Evolutionary conservation across 331 rosid species (phyloP).

Genomic region (Telfairia occidentalis): DNA sequence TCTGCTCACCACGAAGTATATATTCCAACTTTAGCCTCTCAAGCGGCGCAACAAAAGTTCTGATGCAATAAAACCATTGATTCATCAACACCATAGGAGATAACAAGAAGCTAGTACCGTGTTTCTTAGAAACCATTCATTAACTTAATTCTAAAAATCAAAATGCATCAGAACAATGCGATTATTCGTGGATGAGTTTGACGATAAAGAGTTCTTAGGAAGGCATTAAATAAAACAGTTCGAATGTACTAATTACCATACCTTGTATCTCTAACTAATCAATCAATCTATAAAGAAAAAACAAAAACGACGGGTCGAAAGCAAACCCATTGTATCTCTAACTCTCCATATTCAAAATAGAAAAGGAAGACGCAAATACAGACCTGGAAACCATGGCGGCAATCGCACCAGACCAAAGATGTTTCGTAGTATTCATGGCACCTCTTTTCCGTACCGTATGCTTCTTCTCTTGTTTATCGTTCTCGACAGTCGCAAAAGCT

Average conservation of each 20-base stretch:
- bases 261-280: background rate
- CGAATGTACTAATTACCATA: background rate
- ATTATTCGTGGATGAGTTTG: background rate
- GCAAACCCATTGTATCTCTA: too few species aligned
- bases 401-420: constrained; percentile 93
- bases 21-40: constrained; percentile 99
- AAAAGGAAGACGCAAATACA: background rate
- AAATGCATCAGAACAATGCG: background rate
- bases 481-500: constrained; percentile 16
- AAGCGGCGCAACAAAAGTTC: constrained; percentile 94
- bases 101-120: background rate
- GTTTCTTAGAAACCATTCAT: constrained; percentile 7
- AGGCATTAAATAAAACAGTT: background rate
- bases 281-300: background rate
- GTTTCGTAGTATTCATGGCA: constrained; percentile 81
- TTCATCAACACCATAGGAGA: background rate
- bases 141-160: background rate
- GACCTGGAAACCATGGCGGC: constrained; percentile 99
- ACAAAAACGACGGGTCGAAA: background rate
- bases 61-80: constrained; percentile 21
- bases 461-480: constrained; percentile 30
- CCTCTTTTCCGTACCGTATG: constrained; percentile 29
- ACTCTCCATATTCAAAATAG: background rate
- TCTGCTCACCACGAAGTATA: constrained; percentile 75
- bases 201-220: background rate